These are phyloP conservation scores for Penicillium steckii DNA, from an alignment of 495 filamentous ascomycete species.

Conservation along the genomic window DNA sequence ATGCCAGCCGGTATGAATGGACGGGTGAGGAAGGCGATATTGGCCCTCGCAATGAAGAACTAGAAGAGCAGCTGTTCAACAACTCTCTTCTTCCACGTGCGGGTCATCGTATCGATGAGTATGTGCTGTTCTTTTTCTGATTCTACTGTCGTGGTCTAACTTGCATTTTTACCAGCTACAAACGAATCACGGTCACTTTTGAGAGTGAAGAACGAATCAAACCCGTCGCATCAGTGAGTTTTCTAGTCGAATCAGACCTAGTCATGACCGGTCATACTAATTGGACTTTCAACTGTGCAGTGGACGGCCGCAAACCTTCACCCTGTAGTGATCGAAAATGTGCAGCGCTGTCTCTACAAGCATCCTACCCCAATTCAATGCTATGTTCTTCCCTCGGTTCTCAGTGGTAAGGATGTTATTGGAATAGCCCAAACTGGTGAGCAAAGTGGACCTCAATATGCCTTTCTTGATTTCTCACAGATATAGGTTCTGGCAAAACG, in stretches of 20 bases:
- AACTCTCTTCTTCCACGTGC: conserved; percentile 41
- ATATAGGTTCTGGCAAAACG: conserved; percentile 89
- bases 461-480: conserved; percentile 2
- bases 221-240: conserved; percentile 36
- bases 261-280: conserved; percentile 26
- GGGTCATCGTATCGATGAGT: conserved; percentile 43
- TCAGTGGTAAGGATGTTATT: conserved; percentile 70
- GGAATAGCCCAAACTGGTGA: conserved; percentile 90
- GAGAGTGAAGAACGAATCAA: conserved; percentile 28
- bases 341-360: conserved; percentile 63
- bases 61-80: conserved; percentile 75
- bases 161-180: conserved; percentile 18
- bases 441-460: conserved; percentile 17
- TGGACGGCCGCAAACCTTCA: conserved; percentile 83
- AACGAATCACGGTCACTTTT: conserved; percentile 33
- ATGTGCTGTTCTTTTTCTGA: conserved; percentile 9
- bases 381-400: conserved; percentile 76
- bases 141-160: neutral
- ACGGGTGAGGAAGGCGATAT: conserved; percentile 82
- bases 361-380: conserved; percentile 83
- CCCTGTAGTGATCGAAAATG: conserved; percentile 76
- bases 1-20: conserved; percentile 76
- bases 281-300: conserved; percentile 29
- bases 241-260: conserved; percentile 40
- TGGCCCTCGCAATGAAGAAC: conserved; percentile 61